Conservation (phyloP, 2,329 filamentous ascomycete species). For the Setomelanomma holmii region DNA sequence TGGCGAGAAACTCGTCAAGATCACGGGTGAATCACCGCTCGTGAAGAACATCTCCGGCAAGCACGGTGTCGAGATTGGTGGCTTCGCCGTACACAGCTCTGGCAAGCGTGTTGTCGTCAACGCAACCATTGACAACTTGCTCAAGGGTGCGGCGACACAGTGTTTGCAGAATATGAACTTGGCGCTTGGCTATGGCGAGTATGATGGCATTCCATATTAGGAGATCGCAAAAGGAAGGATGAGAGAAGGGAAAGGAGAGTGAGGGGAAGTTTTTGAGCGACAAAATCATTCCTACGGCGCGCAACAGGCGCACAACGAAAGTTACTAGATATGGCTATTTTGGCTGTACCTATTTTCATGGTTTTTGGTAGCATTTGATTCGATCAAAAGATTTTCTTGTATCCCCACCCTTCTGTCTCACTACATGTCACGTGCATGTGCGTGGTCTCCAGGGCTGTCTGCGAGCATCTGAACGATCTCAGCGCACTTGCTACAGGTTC, state of each 20-base stretch:
- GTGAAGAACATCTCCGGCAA: constrained; percentile 85
- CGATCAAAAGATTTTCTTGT: too few species aligned
- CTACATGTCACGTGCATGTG: too few species aligned
- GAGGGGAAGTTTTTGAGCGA: not conserved
- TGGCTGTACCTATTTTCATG: not conserved
- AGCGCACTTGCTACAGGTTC: too few species aligned
- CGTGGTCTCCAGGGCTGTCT: too few species aligned
- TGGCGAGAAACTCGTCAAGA: constrained; percentile 92
- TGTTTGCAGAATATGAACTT: constrained; percentile 97
- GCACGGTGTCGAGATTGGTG: constrained; percentile 92
- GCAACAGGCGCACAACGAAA: not conserved
- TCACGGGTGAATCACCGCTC: constrained; percentile 83
- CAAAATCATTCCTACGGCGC: too few species aligned
- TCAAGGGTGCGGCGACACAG: constrained; percentile 92
- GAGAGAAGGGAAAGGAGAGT: not conserved
- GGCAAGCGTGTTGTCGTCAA: constrained; percentile 95
- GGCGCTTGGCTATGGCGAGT: constrained; percentile 86
- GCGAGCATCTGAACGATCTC: too few species aligned
- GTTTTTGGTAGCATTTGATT: not conserved
- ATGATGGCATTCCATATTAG: constrained; percentile 77
- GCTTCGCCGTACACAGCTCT: constrained; percentile 88
- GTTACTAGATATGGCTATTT: not conserved
- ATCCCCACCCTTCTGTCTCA: too few species aligned
- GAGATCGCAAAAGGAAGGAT: not conserved
- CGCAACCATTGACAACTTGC: constrained; percentile 89